A percentile compares a stretch with the other conserved stretches of the same genome.
Conservation (phyloP, 2,329 filamentous ascomycete genomes). For the Rhexocercosporidium sp. region DNA sequence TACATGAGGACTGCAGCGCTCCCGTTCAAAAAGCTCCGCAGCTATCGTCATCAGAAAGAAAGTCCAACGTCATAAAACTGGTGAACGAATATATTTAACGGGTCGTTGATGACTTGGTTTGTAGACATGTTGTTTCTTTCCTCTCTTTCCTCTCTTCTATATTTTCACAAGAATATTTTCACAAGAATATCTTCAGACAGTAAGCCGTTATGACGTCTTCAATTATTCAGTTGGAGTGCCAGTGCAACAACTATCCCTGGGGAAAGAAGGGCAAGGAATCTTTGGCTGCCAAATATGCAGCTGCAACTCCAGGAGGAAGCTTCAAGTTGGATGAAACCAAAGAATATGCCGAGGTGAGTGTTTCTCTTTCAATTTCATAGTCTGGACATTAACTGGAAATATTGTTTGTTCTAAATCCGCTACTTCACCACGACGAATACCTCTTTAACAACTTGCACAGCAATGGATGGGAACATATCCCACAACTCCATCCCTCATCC, state of each 20-base stretch:
- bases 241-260: slow-evolving; percentile 61
- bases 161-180: not conserved
- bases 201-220: slow-evolving; percentile 37
- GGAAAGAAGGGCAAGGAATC: slow-evolving; percentile 71
- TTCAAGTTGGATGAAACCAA: slow-evolving; percentile 69
- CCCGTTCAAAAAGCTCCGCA: not conserved
- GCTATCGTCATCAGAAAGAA: not conserved
- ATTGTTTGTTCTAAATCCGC: not conserved
- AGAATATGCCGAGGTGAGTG: slow-evolving; percentile 59
- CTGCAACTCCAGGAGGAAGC: slow-evolving; percentile 64
- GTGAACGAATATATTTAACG: not conserved
- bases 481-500: slow-evolving; percentile 67
- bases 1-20: too few species aligned
- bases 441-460: slow-evolving; percentile 2
- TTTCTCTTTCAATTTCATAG: too few species aligned
- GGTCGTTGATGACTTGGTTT: not conserved
- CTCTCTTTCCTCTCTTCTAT: not conserved
- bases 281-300: slow-evolving; percentile 67
- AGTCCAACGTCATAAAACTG: not conserved
- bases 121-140: not conserved
- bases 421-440: not conserved
- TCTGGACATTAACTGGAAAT: too few species aligned
- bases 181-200: not conserved
- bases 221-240: slow-evolving; percentile 58
- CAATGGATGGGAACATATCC: slow-evolving; percentile 73